These are phyloP conservation scores for Neurospora cerealis DNA, from an alignment of 495 filamentous ascomycete species.

Conservation along the genomic window DNA sequence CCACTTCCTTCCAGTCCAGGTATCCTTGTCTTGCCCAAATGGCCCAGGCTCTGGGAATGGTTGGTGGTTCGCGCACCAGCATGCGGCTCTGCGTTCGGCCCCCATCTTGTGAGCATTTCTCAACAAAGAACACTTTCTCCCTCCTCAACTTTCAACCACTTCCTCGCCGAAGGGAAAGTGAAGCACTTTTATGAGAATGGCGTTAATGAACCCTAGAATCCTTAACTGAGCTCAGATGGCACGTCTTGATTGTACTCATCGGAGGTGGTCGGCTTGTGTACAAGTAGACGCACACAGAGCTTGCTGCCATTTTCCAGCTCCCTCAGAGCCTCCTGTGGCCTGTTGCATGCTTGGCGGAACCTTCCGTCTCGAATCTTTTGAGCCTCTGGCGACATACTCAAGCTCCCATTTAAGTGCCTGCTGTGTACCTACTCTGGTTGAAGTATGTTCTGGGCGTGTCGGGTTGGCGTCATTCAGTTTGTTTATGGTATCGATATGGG, in stretches of 20 bases:
- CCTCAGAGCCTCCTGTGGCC: not conserved
- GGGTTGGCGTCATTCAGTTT: not conserved
- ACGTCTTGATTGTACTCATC: not conserved
- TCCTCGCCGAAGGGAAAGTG: not conserved
- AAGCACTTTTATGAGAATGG: not conserved
- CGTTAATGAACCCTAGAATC: not conserved
- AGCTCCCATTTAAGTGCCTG: not conserved
- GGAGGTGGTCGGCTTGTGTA: not conserved
- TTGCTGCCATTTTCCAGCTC: not conserved
- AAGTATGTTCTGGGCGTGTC: no score
- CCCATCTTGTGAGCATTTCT: no score
- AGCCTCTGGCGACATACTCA: not conserved
- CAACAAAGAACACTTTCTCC: not conserved
- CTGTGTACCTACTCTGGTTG: not conserved
- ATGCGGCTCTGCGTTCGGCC: not conserved
- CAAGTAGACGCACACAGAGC: not conserved
- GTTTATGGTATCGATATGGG: not conserved
- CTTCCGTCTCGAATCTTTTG: not conserved
- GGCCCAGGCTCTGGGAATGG: no score
- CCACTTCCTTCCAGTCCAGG: no score
- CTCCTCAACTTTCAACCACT: not conserved
- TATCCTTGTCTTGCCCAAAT: no score
- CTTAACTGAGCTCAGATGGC: not conserved
- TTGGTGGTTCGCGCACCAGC: not conserved
- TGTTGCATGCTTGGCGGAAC: not conserved